Conservation (phyloP, 352 stramenopile genomes). For the Globisporangium echinulatum region DNA sequence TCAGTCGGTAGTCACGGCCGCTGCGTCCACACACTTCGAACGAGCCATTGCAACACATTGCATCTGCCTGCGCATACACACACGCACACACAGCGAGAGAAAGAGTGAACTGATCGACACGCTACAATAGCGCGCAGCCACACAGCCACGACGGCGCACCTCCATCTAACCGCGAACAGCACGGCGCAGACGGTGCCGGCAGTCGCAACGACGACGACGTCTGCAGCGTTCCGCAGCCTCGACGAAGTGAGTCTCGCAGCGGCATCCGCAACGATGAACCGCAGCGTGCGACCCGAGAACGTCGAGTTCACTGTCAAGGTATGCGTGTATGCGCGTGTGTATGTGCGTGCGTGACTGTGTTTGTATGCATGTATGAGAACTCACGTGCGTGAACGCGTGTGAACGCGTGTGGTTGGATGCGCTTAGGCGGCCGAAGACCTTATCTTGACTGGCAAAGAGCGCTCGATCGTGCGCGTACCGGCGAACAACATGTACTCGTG, state of each 20-base stretch:
- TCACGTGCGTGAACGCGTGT: background rate
- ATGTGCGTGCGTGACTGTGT: constrained; percentile 1
- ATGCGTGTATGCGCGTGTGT: background rate
- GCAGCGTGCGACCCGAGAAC: constrained; percentile 86
- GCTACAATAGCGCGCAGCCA: background rate
- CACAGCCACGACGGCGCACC: constrained; percentile 10
- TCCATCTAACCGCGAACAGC: constrained; percentile 8
- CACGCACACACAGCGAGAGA: background rate
- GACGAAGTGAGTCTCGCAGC: constrained; percentile 14
- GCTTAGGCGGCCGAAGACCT: constrained; percentile 67
- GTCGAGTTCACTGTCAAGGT: constrained; percentile 96
- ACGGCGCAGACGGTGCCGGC: constrained; percentile 1
- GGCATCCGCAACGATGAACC: constrained; percentile 39
- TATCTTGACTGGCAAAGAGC: constrained; percentile 68
- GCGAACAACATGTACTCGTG: constrained; percentile 91
- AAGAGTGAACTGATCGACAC: background rate
- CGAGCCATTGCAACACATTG: no score
- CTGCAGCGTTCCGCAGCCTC: constrained; percentile 7
- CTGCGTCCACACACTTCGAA: no score
- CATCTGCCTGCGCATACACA: background rate
- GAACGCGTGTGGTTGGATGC: background rate
- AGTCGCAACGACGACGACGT: constrained; percentile 1
- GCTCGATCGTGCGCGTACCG: constrained; percentile 75
- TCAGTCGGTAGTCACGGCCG: no score
- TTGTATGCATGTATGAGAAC: constrained; percentile 19